A percentile compares a stretch with the other conserved stretches of the same genome.
These are phyloP conservation scores for Pleurotus pulmonarius DNA, from an alignment of 768 basidiomycete genomes.

Conservation along the genomic window DNA sequence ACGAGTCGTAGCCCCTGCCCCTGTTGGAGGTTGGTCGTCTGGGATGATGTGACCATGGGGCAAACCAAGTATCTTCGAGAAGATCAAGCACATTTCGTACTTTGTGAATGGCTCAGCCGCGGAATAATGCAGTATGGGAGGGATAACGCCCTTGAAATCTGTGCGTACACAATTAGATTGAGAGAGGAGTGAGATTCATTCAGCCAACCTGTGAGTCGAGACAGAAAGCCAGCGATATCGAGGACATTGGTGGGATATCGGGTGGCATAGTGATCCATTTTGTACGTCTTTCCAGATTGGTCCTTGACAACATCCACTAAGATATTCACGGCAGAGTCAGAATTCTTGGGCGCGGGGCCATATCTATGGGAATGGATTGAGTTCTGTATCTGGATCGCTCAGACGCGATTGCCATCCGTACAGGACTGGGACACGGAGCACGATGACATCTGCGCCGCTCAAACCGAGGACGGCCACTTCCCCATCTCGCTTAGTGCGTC, in stretches of 20 bases:
- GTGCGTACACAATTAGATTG: not conserved
- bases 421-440: conserved; percentile 91
- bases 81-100: conserved; percentile 85
- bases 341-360: conserved; percentile 79
- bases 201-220: conserved; percentile 63
- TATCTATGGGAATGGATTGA: conserved; percentile 49
- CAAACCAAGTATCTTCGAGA: conserved; percentile 65
- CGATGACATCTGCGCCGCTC: conserved; percentile 51
- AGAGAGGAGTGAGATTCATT: not conserved
- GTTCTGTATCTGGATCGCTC: conserved; percentile 3
- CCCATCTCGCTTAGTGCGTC: conserved; percentile 81
- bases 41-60: conserved; percentile 75
- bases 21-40: conserved; percentile 63
- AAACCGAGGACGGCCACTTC: conserved; percentile 73
- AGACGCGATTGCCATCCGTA: conserved; percentile 22
- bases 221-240: conserved; percentile 84
- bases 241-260: conserved; percentile 89
- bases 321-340: conserved; percentile 87
- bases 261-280: conserved; percentile 94
- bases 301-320: conserved; percentile 85
- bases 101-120: conserved; percentile 83
- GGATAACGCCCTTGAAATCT: conserved; percentile 43
- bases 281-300: conserved; percentile 83
- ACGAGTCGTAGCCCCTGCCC: conserved; percentile 62
- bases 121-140: conserved; percentile 83